These are phyloP conservation scores for Sporothrix curviconia DNA, from an alignment of 2,329 filamentous ascomycete genomes.

Conservation along the genomic window DNA sequence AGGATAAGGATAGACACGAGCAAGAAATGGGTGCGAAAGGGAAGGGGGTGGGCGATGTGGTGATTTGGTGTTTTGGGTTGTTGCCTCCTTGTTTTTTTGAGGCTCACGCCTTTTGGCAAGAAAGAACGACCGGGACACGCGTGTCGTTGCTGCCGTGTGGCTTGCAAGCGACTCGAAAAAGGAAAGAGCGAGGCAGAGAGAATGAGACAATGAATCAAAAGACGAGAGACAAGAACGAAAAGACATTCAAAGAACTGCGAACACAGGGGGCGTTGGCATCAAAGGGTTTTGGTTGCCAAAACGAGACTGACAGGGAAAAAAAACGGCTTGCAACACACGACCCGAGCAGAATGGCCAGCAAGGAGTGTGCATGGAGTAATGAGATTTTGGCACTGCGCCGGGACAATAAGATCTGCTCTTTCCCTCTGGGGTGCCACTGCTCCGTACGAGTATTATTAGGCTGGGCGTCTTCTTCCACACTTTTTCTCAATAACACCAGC, in stretches of 20 bases:
- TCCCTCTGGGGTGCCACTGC: neutral
- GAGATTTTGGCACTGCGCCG: constrained; percentile 14
- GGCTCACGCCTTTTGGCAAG: neutral
- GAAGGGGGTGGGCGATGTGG: neutral
- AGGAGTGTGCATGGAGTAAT: constrained; percentile 1
- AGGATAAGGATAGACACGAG: too few relatives aligned
- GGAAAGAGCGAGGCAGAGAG: neutral
- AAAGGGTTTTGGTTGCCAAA: constrained; percentile 6
- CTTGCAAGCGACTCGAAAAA: neutral
- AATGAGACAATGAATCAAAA: neutral
- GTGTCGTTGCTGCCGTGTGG: neutral
- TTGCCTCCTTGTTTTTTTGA: constrained; percentile 8
- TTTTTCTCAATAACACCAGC: constrained; percentile 23
- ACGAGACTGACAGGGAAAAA: constrained; percentile 8
- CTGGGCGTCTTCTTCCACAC: neutral
- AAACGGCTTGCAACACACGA: constrained; percentile 10
- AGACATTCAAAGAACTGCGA: neutral
- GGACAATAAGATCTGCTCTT: constrained; percentile 18
- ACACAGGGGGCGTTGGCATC: neutral
- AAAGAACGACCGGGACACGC: neutral
- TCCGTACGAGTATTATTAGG: neutral
- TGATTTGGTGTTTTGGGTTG: constrained; percentile 1
- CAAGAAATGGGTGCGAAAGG: neutral
- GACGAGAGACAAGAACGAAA: neutral
- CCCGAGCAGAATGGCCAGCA: constrained; percentile 5